Evolutionary conservation across 2,329 filamentous ascomycete species (phyloP).

Genomic region (Gaeumannomyces sp.): DNA sequence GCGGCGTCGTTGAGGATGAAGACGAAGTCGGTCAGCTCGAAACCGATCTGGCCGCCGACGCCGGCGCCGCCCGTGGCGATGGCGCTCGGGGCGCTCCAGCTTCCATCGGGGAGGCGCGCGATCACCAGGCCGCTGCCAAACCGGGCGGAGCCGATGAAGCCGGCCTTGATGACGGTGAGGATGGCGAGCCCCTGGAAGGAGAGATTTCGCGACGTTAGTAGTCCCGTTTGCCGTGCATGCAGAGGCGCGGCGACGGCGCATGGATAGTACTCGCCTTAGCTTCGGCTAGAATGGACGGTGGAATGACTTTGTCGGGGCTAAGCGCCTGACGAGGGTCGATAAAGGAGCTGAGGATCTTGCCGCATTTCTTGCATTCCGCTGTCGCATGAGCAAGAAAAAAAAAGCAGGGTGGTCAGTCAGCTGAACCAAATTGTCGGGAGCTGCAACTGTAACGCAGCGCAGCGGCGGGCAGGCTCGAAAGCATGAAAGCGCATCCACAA

Average conservation of each 20-base stretch:
- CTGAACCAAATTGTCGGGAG: neutral
- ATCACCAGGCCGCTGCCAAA: conserved; percentile 81
- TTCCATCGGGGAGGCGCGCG: conserved; percentile 68
- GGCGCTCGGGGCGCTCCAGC: conserved; percentile 76
- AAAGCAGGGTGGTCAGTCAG: neutral
- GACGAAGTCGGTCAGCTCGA: conserved; percentile 89
- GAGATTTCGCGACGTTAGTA: conserved; percentile 7
- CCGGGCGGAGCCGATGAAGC: conserved; percentile 75
- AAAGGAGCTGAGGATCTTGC: conserved; percentile 91
- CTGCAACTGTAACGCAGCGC: too few relatives aligned
- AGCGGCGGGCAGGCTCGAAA: neutral
- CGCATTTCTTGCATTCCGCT: conserved; percentile 98
- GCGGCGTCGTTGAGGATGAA: conserved; percentile 92
- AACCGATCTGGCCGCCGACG: conserved; percentile 80
- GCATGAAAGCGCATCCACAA: conserved; percentile 18
- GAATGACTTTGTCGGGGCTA: conserved; percentile 95
- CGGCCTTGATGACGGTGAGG: conserved; percentile 80
- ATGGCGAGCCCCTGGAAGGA: conserved; percentile 64
- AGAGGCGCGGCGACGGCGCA: neutral
- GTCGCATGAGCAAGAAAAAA: conserved; percentile 14
- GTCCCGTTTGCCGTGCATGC: neutral
- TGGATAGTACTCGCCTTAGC: conserved; percentile 63
- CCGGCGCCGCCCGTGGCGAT: conserved; percentile 77
- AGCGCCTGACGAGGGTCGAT: conserved; percentile 90
- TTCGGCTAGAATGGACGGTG: conserved; percentile 78